Conservation (phyloP, 1,284 basidiomycete genomes). For the Polyporus tsugae region DNA sequence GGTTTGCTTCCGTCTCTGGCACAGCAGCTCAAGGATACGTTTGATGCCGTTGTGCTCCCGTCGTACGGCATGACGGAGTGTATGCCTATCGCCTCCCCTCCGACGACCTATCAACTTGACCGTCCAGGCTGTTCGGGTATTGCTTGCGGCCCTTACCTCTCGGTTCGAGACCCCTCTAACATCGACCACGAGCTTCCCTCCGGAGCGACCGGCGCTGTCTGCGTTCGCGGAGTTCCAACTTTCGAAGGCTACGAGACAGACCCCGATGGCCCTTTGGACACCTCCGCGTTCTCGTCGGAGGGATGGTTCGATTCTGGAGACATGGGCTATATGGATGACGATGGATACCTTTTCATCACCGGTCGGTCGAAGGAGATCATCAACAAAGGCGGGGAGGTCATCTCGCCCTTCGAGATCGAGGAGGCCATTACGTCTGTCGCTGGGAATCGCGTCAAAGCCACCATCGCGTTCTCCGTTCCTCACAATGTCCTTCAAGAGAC, state of each 20-base stretch:
- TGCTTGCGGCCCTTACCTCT: constrained; percentile 57
- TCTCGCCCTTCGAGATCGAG: constrained; percentile 70
- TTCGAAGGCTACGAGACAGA: constrained; percentile 55
- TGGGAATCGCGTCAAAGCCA: constrained; percentile 50
- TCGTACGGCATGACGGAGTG: constrained; percentile 60
- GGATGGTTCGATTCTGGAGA: constrained; percentile 72
- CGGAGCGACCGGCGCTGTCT: constrained; percentile 52
- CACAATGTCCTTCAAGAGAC: constrained; percentile 56
- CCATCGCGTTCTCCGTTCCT: constrained; percentile 51
- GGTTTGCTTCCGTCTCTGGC: constrained; percentile 55
- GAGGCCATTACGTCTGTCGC: constrained; percentile 54
- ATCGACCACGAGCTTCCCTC: constrained; percentile 45
- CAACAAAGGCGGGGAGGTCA: constrained; percentile 73
- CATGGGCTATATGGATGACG: constrained; percentile 65
- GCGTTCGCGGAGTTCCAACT: constrained; percentile 54
- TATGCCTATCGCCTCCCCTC: constrained; percentile 59
- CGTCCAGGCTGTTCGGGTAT: constrained; percentile 56
- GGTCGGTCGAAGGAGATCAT: constrained; percentile 69
- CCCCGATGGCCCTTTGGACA: constrained; percentile 48
- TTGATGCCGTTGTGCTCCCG: constrained; percentile 51
- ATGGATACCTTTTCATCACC: constrained; percentile 68
- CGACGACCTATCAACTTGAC: constrained; percentile 51
- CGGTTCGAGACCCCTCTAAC: constrained; percentile 50
- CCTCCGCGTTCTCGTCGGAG: constrained; percentile 51
- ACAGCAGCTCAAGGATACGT: constrained; percentile 47